These are phyloP conservation scores for Davidsoniella eucalypti DNA, from an alignment of 2,329 filamentous ascomycete genomes.

Conservation along the genomic window DNA sequence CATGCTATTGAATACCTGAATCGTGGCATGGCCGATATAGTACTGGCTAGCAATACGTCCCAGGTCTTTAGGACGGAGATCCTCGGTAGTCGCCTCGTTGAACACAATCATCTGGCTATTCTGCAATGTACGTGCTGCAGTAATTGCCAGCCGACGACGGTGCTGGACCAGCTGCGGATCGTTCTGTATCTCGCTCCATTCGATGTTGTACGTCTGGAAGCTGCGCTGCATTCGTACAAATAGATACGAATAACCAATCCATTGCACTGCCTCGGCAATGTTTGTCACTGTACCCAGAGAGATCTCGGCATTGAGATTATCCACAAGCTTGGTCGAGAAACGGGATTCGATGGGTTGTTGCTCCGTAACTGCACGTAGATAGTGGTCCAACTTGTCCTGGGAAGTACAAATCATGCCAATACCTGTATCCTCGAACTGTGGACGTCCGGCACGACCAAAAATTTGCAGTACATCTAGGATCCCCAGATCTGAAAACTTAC, in stretches of 20 bases:
- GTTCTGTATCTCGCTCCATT: slow-evolving; percentile 78
- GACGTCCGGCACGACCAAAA: slow-evolving; percentile 92
- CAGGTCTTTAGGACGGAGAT: slow-evolving; percentile 84
- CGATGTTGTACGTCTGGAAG: slow-evolving; percentile 83
- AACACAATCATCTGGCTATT: slow-evolving; percentile 98
- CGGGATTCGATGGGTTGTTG: slow-evolving; percentile 96
- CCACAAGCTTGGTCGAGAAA: slow-evolving; percentile 83
- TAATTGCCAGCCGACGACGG: slow-evolving; percentile 69
- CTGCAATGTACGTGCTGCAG: slow-evolving; percentile 74
- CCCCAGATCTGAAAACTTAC: slow-evolving; percentile 89
- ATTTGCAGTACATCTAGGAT: slow-evolving; percentile 96
- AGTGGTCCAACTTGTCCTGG: slow-evolving; percentile 82
- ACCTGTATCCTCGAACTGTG: slow-evolving; percentile 93
- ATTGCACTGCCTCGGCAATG: slow-evolving; percentile 81
- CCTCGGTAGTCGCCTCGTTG: slow-evolving; percentile 73
- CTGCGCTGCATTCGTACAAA: slow-evolving; percentile 94
- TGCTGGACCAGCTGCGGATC: slow-evolving; percentile 79
- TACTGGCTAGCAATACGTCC: slow-evolving; percentile 94
- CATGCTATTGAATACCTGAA: slow-evolving; percentile 91
- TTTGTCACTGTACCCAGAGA: slow-evolving; percentile 88
- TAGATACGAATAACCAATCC: slow-evolving; percentile 94
- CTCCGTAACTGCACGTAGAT: slow-evolving; percentile 81
- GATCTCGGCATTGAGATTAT: slow-evolving; percentile 94
- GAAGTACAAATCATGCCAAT: slow-evolving; percentile 98
- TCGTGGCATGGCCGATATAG: slow-evolving; percentile 83